phyloP scores from a whole-genome alignment of 768 basidiomycete species.

The Macrolepiota fuliginosa region DNA sequence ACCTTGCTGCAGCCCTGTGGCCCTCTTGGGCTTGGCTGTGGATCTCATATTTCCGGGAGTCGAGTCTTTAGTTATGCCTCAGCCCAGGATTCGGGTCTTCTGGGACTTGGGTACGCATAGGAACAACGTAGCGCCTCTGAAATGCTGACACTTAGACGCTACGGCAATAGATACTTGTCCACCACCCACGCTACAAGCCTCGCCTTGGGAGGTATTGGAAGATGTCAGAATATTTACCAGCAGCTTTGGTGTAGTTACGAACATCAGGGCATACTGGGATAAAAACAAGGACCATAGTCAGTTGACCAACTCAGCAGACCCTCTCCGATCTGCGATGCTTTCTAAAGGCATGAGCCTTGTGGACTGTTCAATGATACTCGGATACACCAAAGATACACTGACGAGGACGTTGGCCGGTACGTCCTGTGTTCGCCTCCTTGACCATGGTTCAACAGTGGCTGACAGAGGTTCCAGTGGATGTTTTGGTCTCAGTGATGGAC shows the following conservation, averaged over 20 bases:
- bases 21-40: not conserved
- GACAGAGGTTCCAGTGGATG: not conserved
- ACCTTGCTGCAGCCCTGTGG: not conserved
- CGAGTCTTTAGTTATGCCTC: not conserved
- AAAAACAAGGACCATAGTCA: not conserved
- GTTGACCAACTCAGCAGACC: not conserved
- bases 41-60: not conserved
- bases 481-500: conserved; percentile 6
- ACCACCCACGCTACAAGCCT: not conserved
- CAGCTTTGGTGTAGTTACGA: conserved; percentile 6
- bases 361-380: conserved; percentile 2
- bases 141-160: not conserved
- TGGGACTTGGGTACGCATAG: conserved; percentile 14
- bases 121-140: no score
- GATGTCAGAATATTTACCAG: not conserved
- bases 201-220: conserved; percentile 6
- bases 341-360: conserved; percentile 5
- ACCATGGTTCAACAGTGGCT: not conserved
- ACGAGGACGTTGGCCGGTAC: not conserved
- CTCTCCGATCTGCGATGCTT: not conserved
- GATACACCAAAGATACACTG: not conserved
- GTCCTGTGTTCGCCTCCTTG: not conserved
- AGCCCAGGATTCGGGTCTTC: conserved; percentile 4
- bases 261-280: conserved; percentile 14
- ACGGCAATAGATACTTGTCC: not conserved